Evolutionary conservation across 2,329 filamentous ascomycete genomes (phyloP).

Genomic region (Ophiostoma pallidulum): DNA sequence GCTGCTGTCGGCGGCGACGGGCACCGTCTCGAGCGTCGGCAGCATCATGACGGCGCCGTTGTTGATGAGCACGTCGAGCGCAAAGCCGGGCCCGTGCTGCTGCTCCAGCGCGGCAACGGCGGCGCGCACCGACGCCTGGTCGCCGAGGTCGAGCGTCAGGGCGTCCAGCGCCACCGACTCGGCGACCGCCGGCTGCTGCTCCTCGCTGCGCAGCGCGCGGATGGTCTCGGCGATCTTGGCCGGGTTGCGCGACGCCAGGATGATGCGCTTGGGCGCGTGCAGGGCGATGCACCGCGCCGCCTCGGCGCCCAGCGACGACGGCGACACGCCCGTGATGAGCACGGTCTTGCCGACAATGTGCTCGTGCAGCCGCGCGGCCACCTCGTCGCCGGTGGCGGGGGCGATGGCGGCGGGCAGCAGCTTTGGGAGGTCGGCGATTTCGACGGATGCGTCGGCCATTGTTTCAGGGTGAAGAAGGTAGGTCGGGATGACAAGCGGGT

Average conservation of each 20-base stretch:
- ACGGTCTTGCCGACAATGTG: conserved; percentile 15
- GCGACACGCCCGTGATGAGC: conserved; percentile 16
- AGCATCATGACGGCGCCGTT: conserved; percentile 31
- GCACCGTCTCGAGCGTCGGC: conserved; percentile 23
- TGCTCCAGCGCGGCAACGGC: conserved; percentile 26
- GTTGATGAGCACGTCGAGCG: conserved; percentile 31
- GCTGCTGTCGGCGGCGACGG: conserved; percentile 17
- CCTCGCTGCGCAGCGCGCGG: conserved; percentile 6
- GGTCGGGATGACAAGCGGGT: too few relatives aligned
- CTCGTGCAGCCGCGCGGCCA: conserved; percentile 10
- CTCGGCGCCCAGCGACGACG: conserved; percentile 12
- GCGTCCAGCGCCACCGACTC: conserved; percentile 23
- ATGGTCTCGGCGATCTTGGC: conserved; percentile 8
- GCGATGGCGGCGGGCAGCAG: neutral
- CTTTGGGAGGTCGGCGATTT: neutral
- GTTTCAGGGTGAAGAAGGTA: too few relatives aligned
- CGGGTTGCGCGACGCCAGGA: conserved; percentile 13
- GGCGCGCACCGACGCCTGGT: conserved; percentile 26
- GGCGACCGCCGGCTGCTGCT: too few relatives aligned
- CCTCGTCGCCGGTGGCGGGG: conserved; percentile 10
- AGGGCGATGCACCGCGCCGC: conserved; percentile 11
- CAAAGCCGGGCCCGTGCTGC: conserved; percentile 23
- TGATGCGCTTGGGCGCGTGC: conserved; percentile 12
- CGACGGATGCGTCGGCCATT: too few relatives aligned
- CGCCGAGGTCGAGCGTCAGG: conserved; percentile 29